phyloP scores from a whole-genome alignment of 805 yeast species.

The Dipodascus geniculatus region DNA sequence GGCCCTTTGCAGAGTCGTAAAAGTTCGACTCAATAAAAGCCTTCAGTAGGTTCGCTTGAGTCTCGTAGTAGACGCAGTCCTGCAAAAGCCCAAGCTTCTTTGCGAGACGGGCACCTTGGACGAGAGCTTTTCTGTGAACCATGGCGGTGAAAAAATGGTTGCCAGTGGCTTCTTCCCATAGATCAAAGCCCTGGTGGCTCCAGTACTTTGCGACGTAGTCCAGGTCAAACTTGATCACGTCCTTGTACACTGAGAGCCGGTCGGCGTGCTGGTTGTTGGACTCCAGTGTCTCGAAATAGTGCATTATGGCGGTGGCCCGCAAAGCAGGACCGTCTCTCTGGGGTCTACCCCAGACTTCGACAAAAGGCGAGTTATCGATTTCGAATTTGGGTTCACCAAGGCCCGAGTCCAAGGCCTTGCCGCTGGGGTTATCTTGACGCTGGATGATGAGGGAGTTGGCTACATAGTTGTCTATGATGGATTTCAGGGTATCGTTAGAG shows the following conservation, averaged over 20 bases:
- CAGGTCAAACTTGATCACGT: conserved; percentile 59
- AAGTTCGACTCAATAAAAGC: conserved; percentile 10
- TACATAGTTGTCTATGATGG: conserved; percentile 47
- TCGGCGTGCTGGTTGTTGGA: conserved; percentile 22
- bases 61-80: conserved; percentile 7
- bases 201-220: conserved; percentile 50
- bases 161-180: conserved; percentile 84
- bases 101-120: conserved; percentile 37
- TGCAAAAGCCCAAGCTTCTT: conserved; percentile 17
- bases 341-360: conserved; percentile 81
- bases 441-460: conserved; percentile 49
- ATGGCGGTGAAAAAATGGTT: conserved; percentile 70
- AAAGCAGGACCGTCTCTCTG: conserved; percentile 93
- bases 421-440: conserved; percentile 56
- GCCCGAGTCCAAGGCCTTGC: conserved; percentile 34
- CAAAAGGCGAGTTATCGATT: conserved; percentile 52
- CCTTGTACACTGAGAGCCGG: conserved; percentile 29
- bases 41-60: conserved; percentile 3
- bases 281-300: conserved; percentile 37
- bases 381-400: conserved; percentile 87
- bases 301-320: conserved; percentile 51
- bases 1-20: conserved; percentile 29
- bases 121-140: conserved; percentile 60
- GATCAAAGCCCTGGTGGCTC: conserved; percentile 61
- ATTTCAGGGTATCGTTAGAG: conserved; percentile 18